These are phyloP conservation scores for Scleroderma bovista DNA, from an alignment of 768 basidiomycete genomes.

Conservation along the genomic window DNA sequence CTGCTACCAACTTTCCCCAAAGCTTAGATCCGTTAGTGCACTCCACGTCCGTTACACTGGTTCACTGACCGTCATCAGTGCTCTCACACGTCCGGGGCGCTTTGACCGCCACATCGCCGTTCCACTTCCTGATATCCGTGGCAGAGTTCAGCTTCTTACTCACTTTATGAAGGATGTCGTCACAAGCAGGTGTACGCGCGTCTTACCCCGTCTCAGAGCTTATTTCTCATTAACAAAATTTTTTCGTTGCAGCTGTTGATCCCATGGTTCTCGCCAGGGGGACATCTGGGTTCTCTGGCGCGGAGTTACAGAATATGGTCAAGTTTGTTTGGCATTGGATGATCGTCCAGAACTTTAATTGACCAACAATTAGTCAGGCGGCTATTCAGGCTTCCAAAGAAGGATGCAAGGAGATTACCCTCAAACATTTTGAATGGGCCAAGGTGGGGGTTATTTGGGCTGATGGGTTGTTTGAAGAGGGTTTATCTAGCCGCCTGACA, in stretches of 20 bases:
- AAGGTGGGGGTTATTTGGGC: conserved; percentile 59
- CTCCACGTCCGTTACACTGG: conserved; percentile 1
- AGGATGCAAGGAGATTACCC: conserved; percentile 58
- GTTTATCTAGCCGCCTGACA: conserved; percentile 18
- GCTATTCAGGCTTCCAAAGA: conserved; percentile 94
- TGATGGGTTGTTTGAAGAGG: neutral
- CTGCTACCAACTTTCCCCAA: conserved; percentile 97
- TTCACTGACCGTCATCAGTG: conserved; percentile 42
- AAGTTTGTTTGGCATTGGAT: conserved; percentile 56
- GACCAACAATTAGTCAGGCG: conserved; percentile 52
- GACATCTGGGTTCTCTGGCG: conserved; percentile 94
- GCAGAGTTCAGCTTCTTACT: conserved; percentile 85
- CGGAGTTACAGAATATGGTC: conserved; percentile 94
- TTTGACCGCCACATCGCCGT: conserved; percentile 94
- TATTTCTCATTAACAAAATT: neutral
- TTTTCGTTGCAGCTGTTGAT: conserved; percentile 60
- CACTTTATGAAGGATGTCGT: conserved; percentile 87
- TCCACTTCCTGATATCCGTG: conserved; percentile 91
- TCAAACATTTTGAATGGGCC: conserved; percentile 96
- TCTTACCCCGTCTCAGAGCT: neutral
- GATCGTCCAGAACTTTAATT: neutral
- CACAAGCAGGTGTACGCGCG: conserved; percentile 45
- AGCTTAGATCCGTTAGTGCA: conserved; percentile 76
- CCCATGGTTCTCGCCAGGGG: conserved; percentile 86
- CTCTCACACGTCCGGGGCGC: conserved; percentile 91